phyloP scores from a whole-genome alignment of 2,329 filamentous ascomycete species.

The Chrysoporthe austroafricana region DNA sequence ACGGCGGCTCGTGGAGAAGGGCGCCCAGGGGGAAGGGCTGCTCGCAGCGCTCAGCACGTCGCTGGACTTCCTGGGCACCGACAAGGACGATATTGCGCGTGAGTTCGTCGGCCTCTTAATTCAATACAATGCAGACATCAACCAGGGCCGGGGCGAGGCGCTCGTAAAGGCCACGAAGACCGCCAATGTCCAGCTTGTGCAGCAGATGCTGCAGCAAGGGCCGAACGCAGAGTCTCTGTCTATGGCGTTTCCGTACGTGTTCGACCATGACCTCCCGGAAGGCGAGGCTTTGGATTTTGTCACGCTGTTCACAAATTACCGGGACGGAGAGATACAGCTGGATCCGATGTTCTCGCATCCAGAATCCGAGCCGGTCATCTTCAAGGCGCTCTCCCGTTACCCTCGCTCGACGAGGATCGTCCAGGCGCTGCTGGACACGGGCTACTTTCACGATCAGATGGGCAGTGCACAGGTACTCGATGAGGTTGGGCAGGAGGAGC shows the following conservation, averaged over 20 bases:
- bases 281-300: constrained; percentile 56
- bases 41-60: constrained; percentile 50
- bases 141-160: constrained; percentile 56
- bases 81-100: constrained; percentile 46
- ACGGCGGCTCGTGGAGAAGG: constrained; percentile 52
- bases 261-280: constrained; percentile 55
- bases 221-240: constrained; percentile 56
- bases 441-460: constrained; percentile 63
- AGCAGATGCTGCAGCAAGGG: constrained; percentile 52
- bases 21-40: constrained; percentile 50
- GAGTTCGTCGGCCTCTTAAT: constrained; percentile 51
- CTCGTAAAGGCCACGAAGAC: constrained; percentile 57
- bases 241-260: constrained; percentile 59
- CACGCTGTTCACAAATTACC: constrained; percentile 54
- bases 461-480: constrained; percentile 48
- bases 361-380: constrained; percentile 51
- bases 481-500: constrained; percentile 55
- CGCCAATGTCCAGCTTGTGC: constrained; percentile 54
- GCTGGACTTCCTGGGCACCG: constrained; percentile 47
- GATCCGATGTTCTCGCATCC: constrained; percentile 53
- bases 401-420: constrained; percentile 59
- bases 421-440: constrained; percentile 57
- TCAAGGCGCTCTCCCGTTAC: constrained; percentile 57
- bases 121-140: constrained; percentile 49
- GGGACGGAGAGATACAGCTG: constrained; percentile 51